Conservation (phyloP, 2,329 filamentous ascomycete genomes). For the Domatiomyces catenatus region DNA sequence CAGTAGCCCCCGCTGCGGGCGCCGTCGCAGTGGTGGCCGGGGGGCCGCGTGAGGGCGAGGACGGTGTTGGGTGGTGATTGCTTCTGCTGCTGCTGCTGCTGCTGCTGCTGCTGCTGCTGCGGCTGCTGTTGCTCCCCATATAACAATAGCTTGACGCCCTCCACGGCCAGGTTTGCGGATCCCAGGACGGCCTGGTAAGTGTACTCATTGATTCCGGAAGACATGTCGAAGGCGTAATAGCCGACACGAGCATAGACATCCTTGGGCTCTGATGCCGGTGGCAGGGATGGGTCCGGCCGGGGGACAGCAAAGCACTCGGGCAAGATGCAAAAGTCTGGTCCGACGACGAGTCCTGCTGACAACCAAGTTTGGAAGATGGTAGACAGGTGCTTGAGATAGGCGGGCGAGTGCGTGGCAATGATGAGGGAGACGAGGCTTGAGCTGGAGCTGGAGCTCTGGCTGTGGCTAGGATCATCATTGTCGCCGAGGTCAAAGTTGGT, state of each 20-base stretch:
- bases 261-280: conserved; percentile 9
- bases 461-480: background rate
- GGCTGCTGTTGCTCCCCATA: background rate
- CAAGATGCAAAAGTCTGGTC: conserved; percentile 10
- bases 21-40: conserved; percentile 18
- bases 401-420: conserved; percentile 8
- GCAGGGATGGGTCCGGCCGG: background rate
- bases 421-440: background rate
- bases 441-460: no score
- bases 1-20: conserved; percentile 16
- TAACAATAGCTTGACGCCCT: conserved; percentile 12
- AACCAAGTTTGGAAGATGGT: conserved; percentile 12
- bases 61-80: conserved; percentile 8
- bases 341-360: conserved; percentile 9
- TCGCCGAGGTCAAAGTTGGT: background rate
- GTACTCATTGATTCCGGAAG: conserved; percentile 13
- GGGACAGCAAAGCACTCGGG: conserved; percentile 14
- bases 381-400: conserved; percentile 13
- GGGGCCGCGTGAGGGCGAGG: conserved; percentile 15
- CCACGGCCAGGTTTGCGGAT: conserved; percentile 15
- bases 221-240: conserved; percentile 18
- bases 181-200: conserved; percentile 13
- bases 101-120: background rate
- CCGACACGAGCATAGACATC: conserved; percentile 15
- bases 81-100: background rate